Evolutionary conservation across 768 basidiomycete genomes (phyloP), one percentile per base, ranked within the genome.

Genomic region (Collybia mongolica): DNA sequence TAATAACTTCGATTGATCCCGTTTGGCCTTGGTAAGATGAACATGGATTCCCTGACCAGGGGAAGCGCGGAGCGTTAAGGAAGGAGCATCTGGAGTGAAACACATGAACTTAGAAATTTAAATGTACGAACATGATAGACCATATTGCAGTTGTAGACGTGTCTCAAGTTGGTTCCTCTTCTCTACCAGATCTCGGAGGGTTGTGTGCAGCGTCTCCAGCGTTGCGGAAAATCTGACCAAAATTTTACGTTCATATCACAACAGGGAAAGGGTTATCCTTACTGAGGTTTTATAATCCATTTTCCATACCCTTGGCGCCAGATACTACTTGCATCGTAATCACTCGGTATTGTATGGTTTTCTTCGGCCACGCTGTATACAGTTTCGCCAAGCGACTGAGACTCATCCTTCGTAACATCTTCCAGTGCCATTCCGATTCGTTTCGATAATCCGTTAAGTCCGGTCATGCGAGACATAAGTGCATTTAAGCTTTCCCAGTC

Each of bases 41-140:
- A 92, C 77, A 62, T 89, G 86, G 74, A 85, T 80, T 5, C 91
- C 91, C 39, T 84, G 81, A 8, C 76, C 75, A 15, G 83, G 76
- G 0, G 79, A 85, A 20, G 82, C 79, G 35, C 89, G 83, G 39
- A 93, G 72, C 11, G 88, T 84, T 53, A 93, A 60, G 11, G 90
- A 90, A 19, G 86, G 82, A 1, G 84, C 79, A 66, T 72, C 90
- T 93, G 44, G 8, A 41, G 39, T n/a, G 9, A 24, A 40, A 32
- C 3, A 11, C 11, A 32, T 32, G 45, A 23, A 49, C 24, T 37
- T 29, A 23, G 36, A 17, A 24, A 26, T 39, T 24, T 23, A 15
- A n/a, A 32, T 40, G 19, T 41, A 17, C 8, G 37, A 46, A 19
- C 15, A 37, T 8, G 40, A n/a, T 36, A 51, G 44, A 88, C 90